Evolutionary conservation across 2,329 filamentous ascomycete genomes (phyloP), one percentile per base, ranked within the genome.

Genomic region (Xylaria sp.): DNA sequence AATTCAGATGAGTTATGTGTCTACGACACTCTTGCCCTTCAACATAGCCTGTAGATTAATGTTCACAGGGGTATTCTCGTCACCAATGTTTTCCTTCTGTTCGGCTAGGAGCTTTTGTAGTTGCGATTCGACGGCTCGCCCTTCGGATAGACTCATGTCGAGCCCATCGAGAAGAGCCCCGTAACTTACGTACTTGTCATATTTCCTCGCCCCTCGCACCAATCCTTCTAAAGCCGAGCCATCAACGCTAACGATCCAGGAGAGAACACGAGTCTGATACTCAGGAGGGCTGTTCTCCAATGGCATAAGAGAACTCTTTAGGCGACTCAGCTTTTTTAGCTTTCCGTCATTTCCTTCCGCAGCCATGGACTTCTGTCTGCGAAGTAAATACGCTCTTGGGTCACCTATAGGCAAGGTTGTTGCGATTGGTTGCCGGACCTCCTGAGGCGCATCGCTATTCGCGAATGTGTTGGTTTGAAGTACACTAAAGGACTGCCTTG

Each of bases 361-460:
- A 44, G 71, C 72, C 42, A 75, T 70, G 0, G 77, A 79, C 58
- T 78, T 79, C 62, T 79, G 78, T 53, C 76, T 72, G 10, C 78
- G 76, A 23, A 79, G 60, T 25, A 79, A 74, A 60, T 79, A 79
- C 25, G 77, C 76, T 60, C 78, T 73, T 27, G 78, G 77, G 50
- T 79, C 78, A 32, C 69, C 73, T 32, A 57, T 62, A 13, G 73
- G 69, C 10, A 79, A 57, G 3, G 72, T 73, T 1, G 78, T 79
- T 51, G 64, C 69, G 61, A 76, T 74, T 37, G 76, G 76, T 29
- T 75, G 73, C n/a, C 71, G 71, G 32, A 72, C 60, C 1, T 68
- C 68, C 27, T 64, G 65, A 16, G 27, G 35, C n/a, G 27, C 16
- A 5, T 51, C 51, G 40, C 66, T 63, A 6, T 61, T 54, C 27